Evolutionary conservation across 208 protist genomes (phyloP).

Genomic region (Chromosphaera perkinsii): DNA sequence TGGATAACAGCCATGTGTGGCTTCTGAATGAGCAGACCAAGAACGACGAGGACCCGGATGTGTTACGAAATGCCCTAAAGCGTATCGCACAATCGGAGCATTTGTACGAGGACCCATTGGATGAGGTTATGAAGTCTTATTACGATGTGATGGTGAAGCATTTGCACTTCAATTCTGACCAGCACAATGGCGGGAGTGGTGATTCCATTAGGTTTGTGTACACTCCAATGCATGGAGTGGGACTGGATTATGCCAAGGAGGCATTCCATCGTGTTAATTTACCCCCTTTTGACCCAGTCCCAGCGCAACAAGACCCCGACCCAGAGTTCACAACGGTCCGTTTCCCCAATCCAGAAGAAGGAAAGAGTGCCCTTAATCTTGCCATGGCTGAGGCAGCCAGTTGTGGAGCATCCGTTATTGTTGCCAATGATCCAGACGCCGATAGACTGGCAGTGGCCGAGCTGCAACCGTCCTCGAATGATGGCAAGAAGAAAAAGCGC

Average conservation of each 20-base stretch:
- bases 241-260: conserved; percentile 63
- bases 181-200: too few relatives aligned
- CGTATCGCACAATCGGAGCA: too few relatives aligned
- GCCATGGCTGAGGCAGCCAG: conserved; percentile 73
- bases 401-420: conserved; percentile 66
- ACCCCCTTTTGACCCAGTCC: conserved; percentile 46
- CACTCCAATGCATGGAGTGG: conserved; percentile 83
- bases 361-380: conserved; percentile 72
- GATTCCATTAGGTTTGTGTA: conserved; percentile 58
- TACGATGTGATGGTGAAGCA: too few relatives aligned
- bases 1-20: too few relatives aligned
- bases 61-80: too few relatives aligned
- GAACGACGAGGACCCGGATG: too few relatives aligned
- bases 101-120: conserved; percentile 73
- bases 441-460: conserved; percentile 92
- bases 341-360: conserved; percentile 97
- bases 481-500: background rate
- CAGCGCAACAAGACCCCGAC: conserved; percentile 82
- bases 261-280: conserved; percentile 69
- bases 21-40: too few relatives aligned
- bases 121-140: too few relatives aligned
- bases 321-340: conserved; percentile 91
- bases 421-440: conserved; percentile 94
- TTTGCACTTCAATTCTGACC: too few relatives aligned
- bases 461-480: conserved; percentile 23